A percentile compares a stretch with the other conserved stretches of the same genome.
Evolutionary conservation across 176 grass and related monocot genomes (phyloP).

Genomic region (Cenchrus americanus): DNA sequence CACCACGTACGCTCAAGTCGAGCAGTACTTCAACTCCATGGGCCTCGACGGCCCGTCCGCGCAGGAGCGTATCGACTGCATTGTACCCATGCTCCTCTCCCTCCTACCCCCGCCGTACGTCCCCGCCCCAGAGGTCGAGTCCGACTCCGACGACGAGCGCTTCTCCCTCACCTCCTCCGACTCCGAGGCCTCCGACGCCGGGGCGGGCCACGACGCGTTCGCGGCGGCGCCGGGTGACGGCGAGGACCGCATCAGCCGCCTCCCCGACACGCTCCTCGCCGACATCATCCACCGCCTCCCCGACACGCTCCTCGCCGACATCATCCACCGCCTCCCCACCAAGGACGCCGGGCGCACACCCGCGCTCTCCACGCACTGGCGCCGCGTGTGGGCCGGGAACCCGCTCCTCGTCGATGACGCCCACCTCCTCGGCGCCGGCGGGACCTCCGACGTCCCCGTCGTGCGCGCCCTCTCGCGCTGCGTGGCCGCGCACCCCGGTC

Average conservation of each 20-base stretch:
- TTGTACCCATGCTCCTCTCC: conserved; percentile 7
- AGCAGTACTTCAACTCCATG: background rate
- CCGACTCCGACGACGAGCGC: conserved; percentile 25
- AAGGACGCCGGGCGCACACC: conserved; percentile 41
- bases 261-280: conserved; percentile 29
- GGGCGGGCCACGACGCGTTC: background rate
- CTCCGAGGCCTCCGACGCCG: background rate
- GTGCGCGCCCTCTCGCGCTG: conserved; percentile 29
- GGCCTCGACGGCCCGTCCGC: background rate
- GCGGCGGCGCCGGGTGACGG: conserved; percentile 10
- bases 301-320: conserved; percentile 26
- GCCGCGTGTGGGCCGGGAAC: conserved; percentile 24
- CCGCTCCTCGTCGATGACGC: conserved; percentile 50
- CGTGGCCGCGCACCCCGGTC: conserved; percentile 42
- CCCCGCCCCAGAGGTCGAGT: conserved; percentile 19
- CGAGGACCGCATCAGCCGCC: conserved; percentile 38
- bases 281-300: conserved; percentile 42
- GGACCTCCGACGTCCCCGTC: background rate
- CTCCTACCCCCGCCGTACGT: conserved; percentile 30
- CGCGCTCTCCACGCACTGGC: conserved; percentile 40
- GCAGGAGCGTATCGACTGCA: conserved; percentile 10
- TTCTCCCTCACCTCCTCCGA: conserved; percentile 30
- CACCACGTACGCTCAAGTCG: background rate
- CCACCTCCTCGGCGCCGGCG: conserved; percentile 1
- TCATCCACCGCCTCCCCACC: conserved; percentile 44